Conservation (phyloP, 1,284 basidiomycete species). For the Fomitopsis pinicola region DNA sequence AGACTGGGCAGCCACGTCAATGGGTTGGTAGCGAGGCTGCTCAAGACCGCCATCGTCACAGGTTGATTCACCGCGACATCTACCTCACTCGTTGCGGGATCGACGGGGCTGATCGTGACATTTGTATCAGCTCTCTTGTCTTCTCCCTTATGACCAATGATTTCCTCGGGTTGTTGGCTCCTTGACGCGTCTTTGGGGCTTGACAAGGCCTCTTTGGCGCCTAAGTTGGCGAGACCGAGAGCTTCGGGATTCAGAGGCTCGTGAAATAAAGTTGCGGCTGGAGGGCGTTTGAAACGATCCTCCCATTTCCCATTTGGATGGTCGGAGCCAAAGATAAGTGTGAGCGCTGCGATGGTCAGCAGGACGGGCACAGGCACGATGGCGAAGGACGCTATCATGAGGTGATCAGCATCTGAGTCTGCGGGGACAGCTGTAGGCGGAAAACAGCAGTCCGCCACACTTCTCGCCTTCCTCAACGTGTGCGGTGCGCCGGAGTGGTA, state of each 20-base stretch:
- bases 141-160: neutral
- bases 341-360: slow-evolving; percentile 39
- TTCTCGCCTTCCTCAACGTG: neutral
- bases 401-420: neutral
- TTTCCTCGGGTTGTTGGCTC: neutral
- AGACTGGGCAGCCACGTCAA: slow-evolving; percentile 60
- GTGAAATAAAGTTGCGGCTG: slow-evolving; percentile 19
- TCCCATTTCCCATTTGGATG: slow-evolving; percentile 59
- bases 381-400: slow-evolving; percentile 39
- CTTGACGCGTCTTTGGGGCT: neutral
- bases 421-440: neutral
- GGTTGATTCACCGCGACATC: slow-evolving; percentile 50
- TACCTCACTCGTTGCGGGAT: neutral
- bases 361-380: slow-evolving; percentile 57
- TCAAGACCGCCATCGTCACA: slow-evolving; percentile 35
- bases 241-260: neutral
- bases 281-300: slow-evolving; percentile 43
- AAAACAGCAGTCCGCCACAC: neutral
- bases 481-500: neutral
- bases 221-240: neutral
- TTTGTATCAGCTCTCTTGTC: slow-evolving; percentile 8
- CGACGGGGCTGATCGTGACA: slow-evolving; percentile 10
- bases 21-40: slow-evolving; percentile 37
- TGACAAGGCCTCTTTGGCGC: neutral
- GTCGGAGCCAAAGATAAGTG: slow-evolving; percentile 52